These are phyloP conservation scores for Skeletonema grethae DNA, from an alignment of 108 stramenopile species.

Conservation along the genomic window DNA sequence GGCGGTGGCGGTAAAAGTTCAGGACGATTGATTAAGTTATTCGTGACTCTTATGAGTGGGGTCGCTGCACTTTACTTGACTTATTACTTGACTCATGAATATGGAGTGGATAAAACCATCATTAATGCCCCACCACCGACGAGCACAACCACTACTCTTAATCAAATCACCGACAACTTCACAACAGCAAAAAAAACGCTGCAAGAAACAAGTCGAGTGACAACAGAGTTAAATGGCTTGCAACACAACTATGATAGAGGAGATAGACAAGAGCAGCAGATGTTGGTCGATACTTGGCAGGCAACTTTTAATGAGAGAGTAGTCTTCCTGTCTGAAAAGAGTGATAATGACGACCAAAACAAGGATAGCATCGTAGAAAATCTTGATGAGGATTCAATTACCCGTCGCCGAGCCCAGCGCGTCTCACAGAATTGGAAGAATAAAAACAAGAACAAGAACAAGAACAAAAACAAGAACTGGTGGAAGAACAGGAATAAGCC, in stretches of 20 bases:
- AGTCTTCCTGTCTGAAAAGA: slow-evolving; percentile 5
- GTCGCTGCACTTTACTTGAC: background rate
- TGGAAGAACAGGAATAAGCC: too few relatives aligned
- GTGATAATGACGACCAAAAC: background rate
- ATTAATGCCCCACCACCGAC: background rate
- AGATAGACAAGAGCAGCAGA: slow-evolving; percentile 7
- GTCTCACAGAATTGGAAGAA: too few relatives aligned
- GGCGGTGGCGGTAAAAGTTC: too few relatives aligned
- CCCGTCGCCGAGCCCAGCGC: background rate
- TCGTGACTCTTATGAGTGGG: background rate
- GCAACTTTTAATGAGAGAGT: slow-evolving; percentile 26
- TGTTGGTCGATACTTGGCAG: slow-evolving; percentile 37
- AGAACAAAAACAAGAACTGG: too few relatives aligned
- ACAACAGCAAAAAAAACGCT: slow-evolving; percentile 9
- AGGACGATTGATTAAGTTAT: background rate
- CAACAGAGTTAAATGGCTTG: slow-evolving; percentile 18
- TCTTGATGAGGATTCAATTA: background rate
- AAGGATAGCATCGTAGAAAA: background rate
- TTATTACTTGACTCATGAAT: background rate
- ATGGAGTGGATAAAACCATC: background rate
- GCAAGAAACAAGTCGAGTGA: slow-evolving; percentile 12
- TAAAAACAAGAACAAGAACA: too few relatives aligned
- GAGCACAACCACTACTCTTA: background rate
- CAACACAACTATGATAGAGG: slow-evolving; percentile 44
- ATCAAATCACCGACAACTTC: background rate